Percentiles rank a stretch among this genome's conserved stretches.
phyloP scores from a whole-genome alignment of 202 grass and related monocot genomes.

The Saccharum hybrid region DNA sequence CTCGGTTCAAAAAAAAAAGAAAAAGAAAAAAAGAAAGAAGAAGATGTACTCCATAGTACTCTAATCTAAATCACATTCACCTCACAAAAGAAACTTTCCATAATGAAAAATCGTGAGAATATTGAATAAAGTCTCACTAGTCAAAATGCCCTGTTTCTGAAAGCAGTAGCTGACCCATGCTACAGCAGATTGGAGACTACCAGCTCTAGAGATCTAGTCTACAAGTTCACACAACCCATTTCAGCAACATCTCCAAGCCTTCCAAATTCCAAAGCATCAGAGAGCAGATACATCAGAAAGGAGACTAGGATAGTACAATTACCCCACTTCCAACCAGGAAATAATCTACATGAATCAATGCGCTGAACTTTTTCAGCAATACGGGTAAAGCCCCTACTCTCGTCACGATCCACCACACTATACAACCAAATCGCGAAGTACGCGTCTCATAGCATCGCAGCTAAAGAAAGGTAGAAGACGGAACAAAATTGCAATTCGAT shows the following conservation, averaged over 20 bases:
- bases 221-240: not conserved
- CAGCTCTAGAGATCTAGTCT: conserved; percentile 13
- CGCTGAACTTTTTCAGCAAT: not conserved
- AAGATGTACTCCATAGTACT: not conserved
- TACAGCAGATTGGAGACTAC: not conserved
- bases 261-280: conserved; percentile 26
- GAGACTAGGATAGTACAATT: not conserved
- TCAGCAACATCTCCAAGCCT: conserved; percentile 17
- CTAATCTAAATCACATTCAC: conserved; percentile 4
- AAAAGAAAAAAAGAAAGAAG: not conserved
- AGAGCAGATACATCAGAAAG: not conserved
- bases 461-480: not conserved
- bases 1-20: too few species aligned
- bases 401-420: not conserved
- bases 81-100: not conserved
- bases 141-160: not conserved
- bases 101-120: not conserved
- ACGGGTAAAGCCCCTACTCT: not conserved
- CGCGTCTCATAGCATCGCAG: not conserved
- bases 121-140: not conserved
- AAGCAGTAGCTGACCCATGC: not conserved
- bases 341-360: not conserved
- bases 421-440: not conserved
- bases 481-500: conserved; percentile 27
- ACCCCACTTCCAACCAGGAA: conserved; percentile 24